phyloP scores from a whole-genome alignment of 441 rosid genomes.

The Omphalea diandra region DNA sequence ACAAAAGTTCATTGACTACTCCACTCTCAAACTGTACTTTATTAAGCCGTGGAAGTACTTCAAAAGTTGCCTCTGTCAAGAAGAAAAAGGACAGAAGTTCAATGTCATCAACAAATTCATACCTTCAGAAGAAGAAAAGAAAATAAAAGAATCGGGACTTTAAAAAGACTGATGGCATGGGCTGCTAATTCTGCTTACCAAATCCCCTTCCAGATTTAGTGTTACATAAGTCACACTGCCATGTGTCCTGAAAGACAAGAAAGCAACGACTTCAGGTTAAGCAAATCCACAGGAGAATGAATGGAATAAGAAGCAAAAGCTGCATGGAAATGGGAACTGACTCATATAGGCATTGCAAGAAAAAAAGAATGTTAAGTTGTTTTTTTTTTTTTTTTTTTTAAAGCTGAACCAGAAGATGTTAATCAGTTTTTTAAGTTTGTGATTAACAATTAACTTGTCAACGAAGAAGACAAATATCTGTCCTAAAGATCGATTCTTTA shows the following conservation, averaged over 20 bases:
- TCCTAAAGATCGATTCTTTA: neutral
- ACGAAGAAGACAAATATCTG: neutral
- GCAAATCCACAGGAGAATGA: neutral
- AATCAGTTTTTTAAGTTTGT: neutral
- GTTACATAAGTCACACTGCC: constrained; percentile 86
- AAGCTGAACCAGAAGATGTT: too few relatives aligned
- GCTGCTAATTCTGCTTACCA: constrained; percentile 50
- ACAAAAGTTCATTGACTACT: constrained; percentile 82
- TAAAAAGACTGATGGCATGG: neutral
- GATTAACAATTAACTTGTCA: neutral
- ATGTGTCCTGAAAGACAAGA: constrained; percentile 55
- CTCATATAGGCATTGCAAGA: neutral
- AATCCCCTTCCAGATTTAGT: constrained; percentile 86
- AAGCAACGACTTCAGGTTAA: constrained; percentile 6
- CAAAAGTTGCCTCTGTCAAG: constrained; percentile 79
- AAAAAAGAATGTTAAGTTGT: neutral
- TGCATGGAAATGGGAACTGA: neutral
- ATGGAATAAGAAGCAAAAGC: neutral
- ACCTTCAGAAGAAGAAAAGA: neutral
- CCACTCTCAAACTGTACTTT: constrained; percentile 89
- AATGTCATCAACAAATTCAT: neutral
- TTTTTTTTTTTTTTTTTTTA: too few relatives aligned
- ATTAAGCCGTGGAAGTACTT: constrained; percentile 82
- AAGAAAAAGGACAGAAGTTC: constrained; percentile 9
- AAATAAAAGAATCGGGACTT: neutral